Evolutionary conservation across 768 basidiomycete species (phyloP).

Genomic region (Mycena vitilis): DNA sequence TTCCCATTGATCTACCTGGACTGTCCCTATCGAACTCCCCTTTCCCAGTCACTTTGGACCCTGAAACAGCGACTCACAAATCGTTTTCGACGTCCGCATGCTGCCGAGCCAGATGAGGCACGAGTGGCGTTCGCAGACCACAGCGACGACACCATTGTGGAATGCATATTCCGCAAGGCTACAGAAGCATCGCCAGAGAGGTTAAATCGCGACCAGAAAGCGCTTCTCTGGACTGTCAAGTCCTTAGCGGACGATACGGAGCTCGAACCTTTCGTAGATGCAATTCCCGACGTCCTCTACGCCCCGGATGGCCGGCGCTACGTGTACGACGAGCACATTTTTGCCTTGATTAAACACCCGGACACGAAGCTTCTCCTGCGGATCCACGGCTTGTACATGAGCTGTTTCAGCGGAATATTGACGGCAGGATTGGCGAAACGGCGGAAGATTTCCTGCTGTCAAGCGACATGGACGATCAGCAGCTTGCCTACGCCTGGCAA

Average conservation of each 20-base stretch:
- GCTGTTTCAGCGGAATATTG: constrained; percentile 3
- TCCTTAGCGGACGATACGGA: not conserved
- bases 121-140: not conserved
- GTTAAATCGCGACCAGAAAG: not conserved
- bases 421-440: not conserved
- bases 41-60: not conserved
- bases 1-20: not conserved
- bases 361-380: not conserved
- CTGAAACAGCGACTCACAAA: not conserved
- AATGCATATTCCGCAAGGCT: not conserved
- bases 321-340: not conserved
- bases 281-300: not conserved
- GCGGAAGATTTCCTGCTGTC: constrained; percentile 1
- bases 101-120: not conserved
- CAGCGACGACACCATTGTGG: not conserved
- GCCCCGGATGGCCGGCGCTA: not conserved
- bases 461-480: constrained; percentile 1
- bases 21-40: not conserved
- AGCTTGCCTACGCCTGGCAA: not conserved
- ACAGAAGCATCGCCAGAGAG: not conserved
- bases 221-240: not conserved
- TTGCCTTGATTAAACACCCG: not conserved
- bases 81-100: no score
- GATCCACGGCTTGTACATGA: not conserved
- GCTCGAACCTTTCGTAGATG: not conserved